Evolutionary conservation across 1,139 yeast species (phyloP).

Genomic region (Diutina mesorugosa): DNA sequence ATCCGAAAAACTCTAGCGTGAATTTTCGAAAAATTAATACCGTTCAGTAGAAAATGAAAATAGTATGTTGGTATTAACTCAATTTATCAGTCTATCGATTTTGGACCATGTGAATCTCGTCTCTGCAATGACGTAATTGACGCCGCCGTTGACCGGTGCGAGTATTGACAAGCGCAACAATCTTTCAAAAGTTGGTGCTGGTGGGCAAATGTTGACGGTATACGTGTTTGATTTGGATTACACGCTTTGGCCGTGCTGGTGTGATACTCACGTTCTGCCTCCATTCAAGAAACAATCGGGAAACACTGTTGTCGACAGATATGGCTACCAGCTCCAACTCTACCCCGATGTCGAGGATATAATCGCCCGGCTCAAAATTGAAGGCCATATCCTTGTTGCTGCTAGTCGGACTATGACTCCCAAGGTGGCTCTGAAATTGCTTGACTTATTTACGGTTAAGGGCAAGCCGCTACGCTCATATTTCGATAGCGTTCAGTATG

Average conservation of each 20-base stretch:
- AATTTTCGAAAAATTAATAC: no score
- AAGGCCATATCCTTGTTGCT: slow-evolving; percentile 37
- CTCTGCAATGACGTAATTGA: no score
- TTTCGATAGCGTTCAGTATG: slow-evolving; percentile 53
- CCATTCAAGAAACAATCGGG: slow-evolving; percentile 26
- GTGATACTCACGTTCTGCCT: slow-evolving; percentile 51
- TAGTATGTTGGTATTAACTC: no score
- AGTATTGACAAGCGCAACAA: no score
- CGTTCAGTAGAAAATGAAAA: no score
- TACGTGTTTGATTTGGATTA: slow-evolving; percentile 62
- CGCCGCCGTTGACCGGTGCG: no score
- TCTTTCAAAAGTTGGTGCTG: no score
- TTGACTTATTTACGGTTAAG: slow-evolving; percentile 35
- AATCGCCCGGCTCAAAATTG: slow-evolving; percentile 25
- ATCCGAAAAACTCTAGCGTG: no score
- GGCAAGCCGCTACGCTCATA: slow-evolving; percentile 31
- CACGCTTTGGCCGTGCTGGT: slow-evolving; percentile 67
- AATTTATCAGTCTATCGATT: no score
- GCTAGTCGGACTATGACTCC: slow-evolving; percentile 66
- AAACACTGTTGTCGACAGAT: slow-evolving; percentile 23
- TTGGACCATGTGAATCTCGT: no score
- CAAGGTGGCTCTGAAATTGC: slow-evolving; percentile 41
- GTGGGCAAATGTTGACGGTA: not conserved
- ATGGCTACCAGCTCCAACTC: slow-evolving; percentile 36
- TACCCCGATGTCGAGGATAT: slow-evolving; percentile 52